Base-by-base conservation (phyloP, 805 yeast genomes). In the Brettanomyces bruxellensis region DNA sequence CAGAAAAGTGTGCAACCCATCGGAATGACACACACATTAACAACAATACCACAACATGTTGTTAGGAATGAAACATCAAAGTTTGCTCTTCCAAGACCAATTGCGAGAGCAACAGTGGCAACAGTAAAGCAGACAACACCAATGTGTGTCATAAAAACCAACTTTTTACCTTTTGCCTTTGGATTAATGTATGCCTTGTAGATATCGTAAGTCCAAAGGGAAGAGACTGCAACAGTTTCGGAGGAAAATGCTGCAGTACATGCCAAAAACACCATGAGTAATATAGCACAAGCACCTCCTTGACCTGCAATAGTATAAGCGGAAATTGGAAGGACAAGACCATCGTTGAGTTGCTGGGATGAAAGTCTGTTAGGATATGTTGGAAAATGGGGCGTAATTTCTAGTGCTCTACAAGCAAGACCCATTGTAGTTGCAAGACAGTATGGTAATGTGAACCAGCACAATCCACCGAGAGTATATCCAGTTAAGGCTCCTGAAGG, bases 211-310 rank as follows among this genome's bases (percentile, higher is more conserved):
- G 78, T 71, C 56, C 66, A 65, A 43, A 75, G 61, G 9, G 78
- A 68, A 1, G 77, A 71, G 4, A 74, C 78, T 5, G 80, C 76
- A 56, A 75, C 71, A 45, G 73, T 64, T 59, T 75, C 79, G 13
- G 78, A 73, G n/a, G 78, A 72, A 70, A 71, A 72, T 45, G 79
- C 78, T 23, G 78, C 73, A 1, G 80, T 75, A 22, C 69, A 73
- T 22, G 78, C 77, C 74, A 73, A 72, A 57, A 75, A 75, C 3
- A 73, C 67, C 64, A 75, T 62, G 40, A 71, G 54, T 44, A 75
- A 64, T 13, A 75, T 66, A 50, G 70, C 70, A 34, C 68, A 76
- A 3, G 74, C 74, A 35, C 79, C 79, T 41, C 74, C 71, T 46
- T 63, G 72, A 40, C 80, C 80, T 58, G 73, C 64, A 30, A 75